Percentiles rank a stretch among this genome's conserved stretches.
Conservation (phyloP, 2,329 filamentous ascomycete species). For the Lachnellula subtilissima region DNA sequence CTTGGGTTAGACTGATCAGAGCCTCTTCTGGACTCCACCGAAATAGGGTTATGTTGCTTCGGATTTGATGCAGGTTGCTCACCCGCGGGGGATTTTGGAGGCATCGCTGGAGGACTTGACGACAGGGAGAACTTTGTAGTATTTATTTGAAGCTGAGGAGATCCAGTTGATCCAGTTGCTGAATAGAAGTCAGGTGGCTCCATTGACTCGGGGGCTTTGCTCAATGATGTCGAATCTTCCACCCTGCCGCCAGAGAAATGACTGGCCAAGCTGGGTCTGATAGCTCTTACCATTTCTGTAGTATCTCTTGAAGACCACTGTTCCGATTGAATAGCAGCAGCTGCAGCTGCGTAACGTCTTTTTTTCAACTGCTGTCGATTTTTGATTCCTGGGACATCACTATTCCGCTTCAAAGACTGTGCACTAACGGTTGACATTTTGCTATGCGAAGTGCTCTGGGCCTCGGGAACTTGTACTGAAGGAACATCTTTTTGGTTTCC, state of each 20-base stretch:
- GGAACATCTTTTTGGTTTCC: neutral
- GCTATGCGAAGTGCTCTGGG: neutral
- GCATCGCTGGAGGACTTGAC: neutral
- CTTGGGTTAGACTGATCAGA: too few species aligned
- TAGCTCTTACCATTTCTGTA: slow-evolving; percentile 10
- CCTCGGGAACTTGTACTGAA: neutral
- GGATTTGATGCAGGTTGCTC: neutral
- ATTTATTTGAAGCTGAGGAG: neutral
- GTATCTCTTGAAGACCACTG: slow-evolving; percentile 5
- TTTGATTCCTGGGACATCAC: neutral
- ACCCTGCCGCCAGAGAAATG: neutral
- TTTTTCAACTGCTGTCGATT: neutral
- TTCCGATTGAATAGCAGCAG: slow-evolving; percentile 1
- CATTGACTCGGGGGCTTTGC: neutral
- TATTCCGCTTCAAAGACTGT: neutral
- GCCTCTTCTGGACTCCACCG: too few species aligned
- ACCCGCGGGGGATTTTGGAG: neutral
- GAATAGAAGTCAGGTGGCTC: neutral
- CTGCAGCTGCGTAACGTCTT: neutral
- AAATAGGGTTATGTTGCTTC: too few species aligned
- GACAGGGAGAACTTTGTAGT: neutral
- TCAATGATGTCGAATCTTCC: neutral
- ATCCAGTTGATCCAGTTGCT: neutral
- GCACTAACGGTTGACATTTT: neutral
- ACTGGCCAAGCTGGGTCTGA: slow-evolving; percentile 4